phyloP scores from a whole-genome alignment of 768 basidiomycete species.

The Amanita polypyramis region DNA sequence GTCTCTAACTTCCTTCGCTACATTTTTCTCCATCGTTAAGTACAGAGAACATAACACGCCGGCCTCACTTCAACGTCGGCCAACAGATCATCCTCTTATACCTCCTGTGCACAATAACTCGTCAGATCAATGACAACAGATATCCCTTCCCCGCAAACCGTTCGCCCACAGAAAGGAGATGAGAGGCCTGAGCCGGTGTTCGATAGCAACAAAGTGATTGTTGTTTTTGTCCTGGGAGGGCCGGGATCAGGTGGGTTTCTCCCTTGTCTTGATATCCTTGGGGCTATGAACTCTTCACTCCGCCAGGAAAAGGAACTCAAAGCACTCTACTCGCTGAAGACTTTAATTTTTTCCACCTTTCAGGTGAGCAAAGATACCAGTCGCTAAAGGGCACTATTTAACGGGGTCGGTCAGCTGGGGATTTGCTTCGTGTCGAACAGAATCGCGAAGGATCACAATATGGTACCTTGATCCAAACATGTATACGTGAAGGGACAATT shows the following conservation, averaged over 20 bases:
- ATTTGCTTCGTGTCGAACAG: constrained; percentile 93
- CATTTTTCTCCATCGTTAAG: constrained; percentile 47
- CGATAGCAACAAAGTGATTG: constrained; percentile 63
- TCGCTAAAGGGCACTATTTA: background rate
- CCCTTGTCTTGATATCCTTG: constrained; percentile 1
- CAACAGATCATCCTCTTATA: constrained; percentile 55
- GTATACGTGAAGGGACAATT: constrained; percentile 86
- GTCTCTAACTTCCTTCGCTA: constrained; percentile 41
- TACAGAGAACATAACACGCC: constrained; percentile 47
- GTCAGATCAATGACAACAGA: background rate
- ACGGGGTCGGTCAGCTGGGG: constrained; percentile 60
- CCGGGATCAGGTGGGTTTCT: constrained; percentile 76
- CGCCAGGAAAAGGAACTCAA: constrained; percentile 90
- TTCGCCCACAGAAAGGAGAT: background rate
- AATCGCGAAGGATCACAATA: constrained; percentile 73
- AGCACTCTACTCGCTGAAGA: constrained; percentile 76
- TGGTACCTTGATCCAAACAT: constrained; percentile 75
- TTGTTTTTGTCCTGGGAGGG: constrained; percentile 93
- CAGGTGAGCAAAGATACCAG: constrained; percentile 41
- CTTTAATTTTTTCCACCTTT: constrained; percentile 87
- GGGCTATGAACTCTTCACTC: background rate
- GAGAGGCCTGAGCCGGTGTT: constrained; percentile 31
- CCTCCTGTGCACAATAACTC: constrained; percentile 43
- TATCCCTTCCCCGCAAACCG: background rate
- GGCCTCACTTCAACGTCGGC: constrained; percentile 49